phyloP scores from a whole-genome alignment of 495 filamentous ascomycete genomes.

The Xanthoparmelia taractica region DNA sequence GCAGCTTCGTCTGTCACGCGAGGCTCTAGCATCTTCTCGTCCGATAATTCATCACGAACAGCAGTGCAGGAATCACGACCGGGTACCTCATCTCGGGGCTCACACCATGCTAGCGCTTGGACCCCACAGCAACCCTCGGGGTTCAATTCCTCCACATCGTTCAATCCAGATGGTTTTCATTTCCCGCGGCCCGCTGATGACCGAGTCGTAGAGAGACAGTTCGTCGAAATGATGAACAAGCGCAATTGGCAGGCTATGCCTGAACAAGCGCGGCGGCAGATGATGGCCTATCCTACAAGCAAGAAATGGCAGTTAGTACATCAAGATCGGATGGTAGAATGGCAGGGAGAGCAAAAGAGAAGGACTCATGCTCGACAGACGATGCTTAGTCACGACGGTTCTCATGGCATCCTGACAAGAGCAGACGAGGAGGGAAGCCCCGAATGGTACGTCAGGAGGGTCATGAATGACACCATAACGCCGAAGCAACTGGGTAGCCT shows the following conservation, averaged over 20 bases:
- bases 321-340: slow-evolving; percentile 87
- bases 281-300: slow-evolving; percentile 82
- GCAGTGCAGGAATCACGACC: slow-evolving; percentile 33
- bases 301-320: slow-evolving; percentile 98
- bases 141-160: slow-evolving; percentile 43
- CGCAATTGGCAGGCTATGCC: slow-evolving; percentile 93
- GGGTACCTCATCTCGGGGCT: slow-evolving; percentile 23
- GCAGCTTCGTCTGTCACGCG: slow-evolving; percentile 52
- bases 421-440: slow-evolving; percentile 92
- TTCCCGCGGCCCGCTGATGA: slow-evolving; percentile 73
- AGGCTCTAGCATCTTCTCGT: slow-evolving; percentile 56
- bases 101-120: slow-evolving; percentile 25
- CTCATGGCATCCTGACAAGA: slow-evolving; percentile 56
- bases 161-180: slow-evolving; percentile 51
- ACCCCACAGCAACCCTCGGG: slow-evolving; percentile 38
- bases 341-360: slow-evolving; percentile 89
- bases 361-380: slow-evolving; percentile 59
- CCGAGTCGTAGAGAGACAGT: slow-evolving; percentile 81
- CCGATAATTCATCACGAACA: slow-evolving; percentile 55
- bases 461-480: slow-evolving; percentile 91
- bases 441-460: slow-evolving; percentile 96
- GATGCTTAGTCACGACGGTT: slow-evolving; percentile 50
- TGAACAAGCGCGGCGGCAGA: slow-evolving; percentile 90
- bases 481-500: slow-evolving; percentile 84
- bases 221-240: slow-evolving; percentile 91